Base-by-base conservation (phyloP, 192 early-diverging fungal genomes). In the Mortierella claussenii region DNA sequence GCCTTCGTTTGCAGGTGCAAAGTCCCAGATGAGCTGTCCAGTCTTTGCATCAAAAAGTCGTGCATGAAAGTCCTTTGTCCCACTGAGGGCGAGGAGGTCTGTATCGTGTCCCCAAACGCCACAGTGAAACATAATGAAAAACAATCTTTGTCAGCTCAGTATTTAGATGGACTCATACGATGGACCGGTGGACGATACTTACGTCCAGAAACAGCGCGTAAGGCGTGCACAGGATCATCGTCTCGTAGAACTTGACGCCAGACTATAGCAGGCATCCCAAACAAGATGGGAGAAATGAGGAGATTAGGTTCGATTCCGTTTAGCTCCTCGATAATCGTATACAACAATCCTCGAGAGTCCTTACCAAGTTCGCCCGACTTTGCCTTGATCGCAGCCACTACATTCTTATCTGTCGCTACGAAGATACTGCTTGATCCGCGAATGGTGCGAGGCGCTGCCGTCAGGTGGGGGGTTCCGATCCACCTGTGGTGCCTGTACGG, bases 191-290 rank as follows among this genome's bases (percentile, higher is more conserved):
- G 12, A 0, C 5, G 4, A 37, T 55, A 80, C 83, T 87, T 80
- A 90, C 90, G 30, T 69, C 81, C 70, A 75, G 79, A 69, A 43
- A 82, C 57, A 30, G 75, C 50, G 45, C 80, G 68, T 40, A 92
- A 76, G 4, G 68, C 60, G 27, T 78, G 60, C 45, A 97, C 79
- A 0, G 70, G 63, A 30, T 94, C 92, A 52, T 80, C 68, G 20
- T 78, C 67, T 10, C 82, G 83, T 20, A 94, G 78, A 12, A 88
- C 56, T 51, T 95, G 93, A 43, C 95, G 85, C 95, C 95, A 97
- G 33, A 79, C 86, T 89, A 79, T 28, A 33, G 30, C 43, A 15
- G 20, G n/a, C n/a, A n/a, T n/a, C n/a, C n/a, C n/a, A n/a, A n/a
- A n/a, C n/a, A n/a, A n/a, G n/a, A n/a, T n/a, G n/a, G n/a, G n/a